phyloP scores from a whole-genome alignment of 495 filamentous ascomycete genomes.

The Talaromyces proteolyticus region DNA sequence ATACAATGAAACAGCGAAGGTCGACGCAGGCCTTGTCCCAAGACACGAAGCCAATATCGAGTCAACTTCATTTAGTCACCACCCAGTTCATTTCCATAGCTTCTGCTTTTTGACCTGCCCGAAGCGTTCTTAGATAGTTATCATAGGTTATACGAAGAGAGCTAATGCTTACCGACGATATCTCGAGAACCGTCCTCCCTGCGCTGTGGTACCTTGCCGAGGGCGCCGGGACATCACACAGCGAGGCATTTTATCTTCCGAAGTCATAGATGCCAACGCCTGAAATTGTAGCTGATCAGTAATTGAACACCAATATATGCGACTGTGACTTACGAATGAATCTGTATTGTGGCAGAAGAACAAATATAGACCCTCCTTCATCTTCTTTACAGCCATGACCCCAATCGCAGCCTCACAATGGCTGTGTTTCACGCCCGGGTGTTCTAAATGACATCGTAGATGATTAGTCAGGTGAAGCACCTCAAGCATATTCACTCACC shows the following conservation, averaged over 20 bases:
- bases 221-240: constrained; percentile 77
- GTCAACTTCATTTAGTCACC: too few species aligned
- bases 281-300: constrained; percentile 20
- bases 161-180: constrained; percentile 12
- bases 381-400: constrained; percentile 78
- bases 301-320: too few species aligned
- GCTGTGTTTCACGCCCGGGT: constrained; percentile 69
- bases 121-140: too few species aligned
- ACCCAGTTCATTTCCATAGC: background rate
- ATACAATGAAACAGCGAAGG: background rate
- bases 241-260: constrained; percentile 59
- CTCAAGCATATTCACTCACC: constrained; percentile 26
- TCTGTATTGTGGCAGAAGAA: constrained; percentile 93
- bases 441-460: constrained; percentile 32
- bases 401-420: constrained; percentile 73
- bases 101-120: background rate
- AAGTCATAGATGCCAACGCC: constrained; percentile 82
- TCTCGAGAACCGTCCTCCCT: constrained; percentile 30
- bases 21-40: too few species aligned
- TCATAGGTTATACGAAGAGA: too few species aligned
- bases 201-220: constrained; percentile 29
- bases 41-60: too few species aligned
- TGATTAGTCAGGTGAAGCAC: constrained; percentile 12
- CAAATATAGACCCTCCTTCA: constrained; percentile 59
- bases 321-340: constrained; percentile 60